A percentile compares a stretch with the other conserved stretches of the same genome.
Evolutionary conservation across 108 stramenopile species (phyloP).

Genomic region (Cyclotella cryptica): DNA sequence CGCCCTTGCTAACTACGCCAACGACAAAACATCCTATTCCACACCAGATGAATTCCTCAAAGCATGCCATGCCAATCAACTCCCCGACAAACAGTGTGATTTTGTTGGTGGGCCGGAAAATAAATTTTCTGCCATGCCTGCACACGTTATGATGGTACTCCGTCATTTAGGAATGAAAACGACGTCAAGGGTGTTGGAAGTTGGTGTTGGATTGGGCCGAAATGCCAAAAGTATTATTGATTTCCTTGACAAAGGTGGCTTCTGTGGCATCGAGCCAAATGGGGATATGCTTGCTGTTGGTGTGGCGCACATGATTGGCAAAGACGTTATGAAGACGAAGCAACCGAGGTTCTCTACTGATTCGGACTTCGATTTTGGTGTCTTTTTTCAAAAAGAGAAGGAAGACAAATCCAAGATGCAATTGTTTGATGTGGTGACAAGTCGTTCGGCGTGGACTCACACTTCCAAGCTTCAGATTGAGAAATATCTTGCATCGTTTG

Average conservation of each 20-base stretch:
- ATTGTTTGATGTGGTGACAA: slow-evolving; percentile 7
- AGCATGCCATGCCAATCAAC: slow-evolving; percentile 2
- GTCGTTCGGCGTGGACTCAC: slow-evolving; percentile 1
- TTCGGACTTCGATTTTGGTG: slow-evolving; percentile 6
- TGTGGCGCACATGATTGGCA: slow-evolving; percentile 2
- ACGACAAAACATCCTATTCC: not conserved
- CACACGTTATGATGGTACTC: not conserved
- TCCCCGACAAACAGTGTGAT: not conserved
- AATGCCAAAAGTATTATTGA: not conserved
- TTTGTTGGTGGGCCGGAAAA: not conserved
- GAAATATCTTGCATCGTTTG: slow-evolving; percentile 5
- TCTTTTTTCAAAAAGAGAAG: not conserved
- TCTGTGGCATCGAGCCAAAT: slow-evolving; percentile 2
- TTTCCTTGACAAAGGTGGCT: not conserved
- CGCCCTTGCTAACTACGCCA: not conserved
- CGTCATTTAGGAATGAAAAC: slow-evolving; percentile 1
- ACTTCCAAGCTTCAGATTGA: slow-evolving; percentile 1
- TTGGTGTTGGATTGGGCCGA: slow-evolving; percentile 3
- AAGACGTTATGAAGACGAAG: not conserved
- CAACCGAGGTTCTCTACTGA: not conserved
- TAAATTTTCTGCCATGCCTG: not conserved
- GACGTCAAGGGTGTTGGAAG: not conserved
- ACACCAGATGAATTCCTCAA: not conserved
- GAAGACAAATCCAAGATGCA: not conserved
- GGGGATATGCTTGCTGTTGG: slow-evolving; percentile 5